Evolutionary conservation across 129 eudicot genomes (phyloP).

Genomic region (Flaveria sonorensis): DNA sequence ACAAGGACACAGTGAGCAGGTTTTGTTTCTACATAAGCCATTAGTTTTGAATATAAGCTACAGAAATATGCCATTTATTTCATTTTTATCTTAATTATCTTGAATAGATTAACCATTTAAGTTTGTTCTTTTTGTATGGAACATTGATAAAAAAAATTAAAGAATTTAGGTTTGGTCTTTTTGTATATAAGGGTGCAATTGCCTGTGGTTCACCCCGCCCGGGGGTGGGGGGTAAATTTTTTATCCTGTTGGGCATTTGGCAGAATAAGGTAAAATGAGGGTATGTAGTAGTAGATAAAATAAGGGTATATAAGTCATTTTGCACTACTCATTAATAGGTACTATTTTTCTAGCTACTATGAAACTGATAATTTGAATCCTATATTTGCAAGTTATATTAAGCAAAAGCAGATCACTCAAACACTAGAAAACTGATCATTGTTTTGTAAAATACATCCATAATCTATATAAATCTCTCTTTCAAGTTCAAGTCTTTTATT

Average conservation of each 20-base stretch:
- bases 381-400: background rate
- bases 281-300: too few species aligned
- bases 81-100: background rate
- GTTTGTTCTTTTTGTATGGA: too few species aligned
- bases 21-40: slow-evolving; percentile 43
- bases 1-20: slow-evolving; percentile 99
- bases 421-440: slow-evolving; percentile 3
- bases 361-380: background rate
- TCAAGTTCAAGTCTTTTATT: too few species aligned
- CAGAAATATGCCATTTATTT: slow-evolving; percentile 25
- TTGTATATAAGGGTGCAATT: too few species aligned
- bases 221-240: too few species aligned
- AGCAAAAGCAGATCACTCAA: background rate
- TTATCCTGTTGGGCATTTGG: too few species aligned
- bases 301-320: background rate
- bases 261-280: too few species aligned
- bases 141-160: too few species aligned
- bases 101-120: background rate
- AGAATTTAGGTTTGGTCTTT: too few species aligned
- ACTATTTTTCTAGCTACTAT: background rate
- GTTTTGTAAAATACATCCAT: background rate
- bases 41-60: slow-evolving; percentile 20
- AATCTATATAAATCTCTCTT: too few species aligned
- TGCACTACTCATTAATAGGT: background rate
- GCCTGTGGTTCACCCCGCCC: too few species aligned